Conservation (phyloP, 306 rosid genomes). For the Trichosanthes cucumerina region DNA sequence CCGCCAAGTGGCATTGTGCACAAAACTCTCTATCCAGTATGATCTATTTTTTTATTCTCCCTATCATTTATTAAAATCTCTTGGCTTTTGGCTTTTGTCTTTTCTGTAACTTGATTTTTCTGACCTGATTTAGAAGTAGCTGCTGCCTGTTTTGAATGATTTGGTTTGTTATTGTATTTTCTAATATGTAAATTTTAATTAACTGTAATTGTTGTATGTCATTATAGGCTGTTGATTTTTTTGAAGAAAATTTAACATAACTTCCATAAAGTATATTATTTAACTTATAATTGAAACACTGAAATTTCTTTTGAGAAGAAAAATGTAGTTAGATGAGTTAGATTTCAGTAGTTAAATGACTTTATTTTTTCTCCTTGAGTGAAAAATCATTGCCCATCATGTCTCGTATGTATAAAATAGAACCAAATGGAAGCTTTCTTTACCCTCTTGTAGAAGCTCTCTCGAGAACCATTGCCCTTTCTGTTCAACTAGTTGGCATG, state of each 20-base stretch:
- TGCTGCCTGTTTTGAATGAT: background rate
- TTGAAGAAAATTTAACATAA: background rate
- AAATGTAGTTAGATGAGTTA: background rate
- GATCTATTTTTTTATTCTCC: conserved; percentile 14
- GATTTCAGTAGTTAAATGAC: background rate
- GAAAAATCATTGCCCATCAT: background rate
- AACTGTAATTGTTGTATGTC: background rate
- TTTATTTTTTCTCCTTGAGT: background rate
- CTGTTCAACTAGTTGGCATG: background rate
- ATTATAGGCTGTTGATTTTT: background rate
- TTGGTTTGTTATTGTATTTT: background rate
- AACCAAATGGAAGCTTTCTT: background rate
- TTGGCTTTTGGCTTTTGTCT: background rate
- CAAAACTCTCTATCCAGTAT: conserved; percentile 52
- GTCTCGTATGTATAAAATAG: no score
- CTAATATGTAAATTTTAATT: background rate
- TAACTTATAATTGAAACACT: background rate
- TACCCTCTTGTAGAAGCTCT: background rate
- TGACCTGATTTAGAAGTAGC: background rate
- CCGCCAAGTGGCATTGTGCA: conserved; percentile 37
- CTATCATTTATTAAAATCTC: background rate
- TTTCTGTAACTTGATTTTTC: background rate
- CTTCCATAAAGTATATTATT: background rate
- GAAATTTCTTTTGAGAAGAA: background rate
- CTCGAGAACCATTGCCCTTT: background rate